Percentiles rank a stretch among this genome's conserved stretches.
phyloP scores from a whole-genome alignment of 768 basidiomycete species.

The Lactarius psammicola region DNA sequence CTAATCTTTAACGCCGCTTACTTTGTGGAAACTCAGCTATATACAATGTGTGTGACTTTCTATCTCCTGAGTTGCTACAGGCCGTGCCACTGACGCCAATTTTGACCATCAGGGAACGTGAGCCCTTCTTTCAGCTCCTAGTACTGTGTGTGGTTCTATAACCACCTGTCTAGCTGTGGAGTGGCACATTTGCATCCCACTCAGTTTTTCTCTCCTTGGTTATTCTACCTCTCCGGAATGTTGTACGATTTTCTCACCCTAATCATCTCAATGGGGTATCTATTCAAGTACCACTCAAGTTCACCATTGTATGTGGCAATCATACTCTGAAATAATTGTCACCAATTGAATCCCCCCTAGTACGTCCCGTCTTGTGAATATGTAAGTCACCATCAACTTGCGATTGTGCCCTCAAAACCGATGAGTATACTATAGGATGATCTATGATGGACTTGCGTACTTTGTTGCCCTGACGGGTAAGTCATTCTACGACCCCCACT shows the following conservation, averaged over 20 bases:
- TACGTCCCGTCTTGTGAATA: conserved; percentile 30
- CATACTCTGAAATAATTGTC: neutral
- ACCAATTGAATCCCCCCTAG: conserved; percentile 15
- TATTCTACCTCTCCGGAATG: conserved; percentile 58
- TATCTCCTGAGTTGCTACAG: neutral
- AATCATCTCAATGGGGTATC: conserved; percentile 48
- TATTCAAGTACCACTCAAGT: conserved; percentile 48
- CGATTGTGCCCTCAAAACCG: neutral
- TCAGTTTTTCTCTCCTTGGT: conserved; percentile 45
- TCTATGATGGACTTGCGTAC: conserved; percentile 65
- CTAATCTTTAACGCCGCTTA: conserved; percentile 6
- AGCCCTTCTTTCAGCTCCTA: conserved; percentile 18
- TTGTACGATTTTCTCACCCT: conserved; percentile 55
- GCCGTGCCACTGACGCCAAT: neutral
- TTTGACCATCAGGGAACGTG: conserved; percentile 37
- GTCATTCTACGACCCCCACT: neutral
- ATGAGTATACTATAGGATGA: conserved; percentile 45
- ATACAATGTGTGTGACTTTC: neutral
- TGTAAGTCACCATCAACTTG: conserved; percentile 27
- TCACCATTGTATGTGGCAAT: conserved; percentile 33
- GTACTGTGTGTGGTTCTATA: neutral
- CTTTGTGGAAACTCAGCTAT: conserved; percentile 22
- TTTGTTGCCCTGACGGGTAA: conserved; percentile 52
- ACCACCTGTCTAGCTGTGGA: conserved; percentile 46
- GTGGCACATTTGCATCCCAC: conserved; percentile 33